These are phyloP conservation scores for Carpinus viminea DNA, from an alignment of 306 rosid species.

Conservation along the genomic window DNA sequence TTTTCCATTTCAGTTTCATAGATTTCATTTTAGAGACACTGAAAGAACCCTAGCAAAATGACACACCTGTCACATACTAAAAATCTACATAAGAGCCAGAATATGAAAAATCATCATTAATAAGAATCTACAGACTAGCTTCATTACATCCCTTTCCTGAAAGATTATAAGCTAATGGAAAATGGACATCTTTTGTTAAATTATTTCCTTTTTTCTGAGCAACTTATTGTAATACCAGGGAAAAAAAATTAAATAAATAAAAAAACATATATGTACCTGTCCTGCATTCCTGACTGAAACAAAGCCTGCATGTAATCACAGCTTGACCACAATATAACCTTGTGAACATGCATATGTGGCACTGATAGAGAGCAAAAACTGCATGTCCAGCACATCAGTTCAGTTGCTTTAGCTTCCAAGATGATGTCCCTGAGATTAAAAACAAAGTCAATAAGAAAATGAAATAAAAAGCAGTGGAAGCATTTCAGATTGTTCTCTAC, in stretches of 20 bases:
- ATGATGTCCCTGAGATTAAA: constrained; percentile 70
- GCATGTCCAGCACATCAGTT: constrained; percentile 58
- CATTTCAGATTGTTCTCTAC: constrained; percentile 13
- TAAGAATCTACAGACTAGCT: background rate
- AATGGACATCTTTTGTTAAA: background rate
- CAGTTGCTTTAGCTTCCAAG: constrained; percentile 61
- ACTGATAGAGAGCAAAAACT: constrained; percentile 46
- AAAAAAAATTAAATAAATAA: background rate
- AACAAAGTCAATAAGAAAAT: constrained; percentile 29
- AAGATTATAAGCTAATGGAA: background rate
- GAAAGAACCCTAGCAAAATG: too few relatives aligned
- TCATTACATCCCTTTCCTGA: background rate
- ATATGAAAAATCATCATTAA: background rate
- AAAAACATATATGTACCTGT: constrained; percentile 50
- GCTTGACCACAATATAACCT: constrained; percentile 69
- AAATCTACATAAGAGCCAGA: background rate
- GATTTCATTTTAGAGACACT: too few relatives aligned
- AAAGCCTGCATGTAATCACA: constrained; percentile 76
- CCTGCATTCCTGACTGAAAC: constrained; percentile 84
- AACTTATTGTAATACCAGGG: too few relatives aligned
- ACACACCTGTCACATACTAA: background rate
- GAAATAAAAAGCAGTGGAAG: constrained; percentile 18
- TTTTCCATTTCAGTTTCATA: too few relatives aligned
- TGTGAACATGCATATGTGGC: constrained; percentile 86
- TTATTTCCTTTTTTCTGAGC: background rate